These are phyloP conservation scores for Flaveria linearis DNA, from an alignment of 129 eudicot genomes.

Conservation along the genomic window DNA sequence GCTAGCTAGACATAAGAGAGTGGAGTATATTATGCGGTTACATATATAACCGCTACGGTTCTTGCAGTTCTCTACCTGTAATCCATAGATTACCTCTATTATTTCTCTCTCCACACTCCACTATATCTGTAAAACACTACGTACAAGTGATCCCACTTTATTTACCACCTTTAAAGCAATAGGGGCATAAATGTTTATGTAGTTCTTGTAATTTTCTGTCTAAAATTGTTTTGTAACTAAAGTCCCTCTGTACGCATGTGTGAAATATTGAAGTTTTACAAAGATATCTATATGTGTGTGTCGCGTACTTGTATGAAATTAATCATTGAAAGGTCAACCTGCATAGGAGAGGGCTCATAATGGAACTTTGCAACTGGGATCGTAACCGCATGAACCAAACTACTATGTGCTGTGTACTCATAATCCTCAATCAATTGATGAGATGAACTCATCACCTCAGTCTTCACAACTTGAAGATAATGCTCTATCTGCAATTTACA, in stretches of 20 bases:
- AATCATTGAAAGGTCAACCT: conserved; percentile 39
- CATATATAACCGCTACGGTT: not conserved
- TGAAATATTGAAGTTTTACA: not conserved
- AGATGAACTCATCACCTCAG: conserved; percentile 64
- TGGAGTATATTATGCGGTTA: not conserved
- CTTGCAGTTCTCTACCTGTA: not conserved
- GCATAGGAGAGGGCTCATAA: conserved; percentile 77
- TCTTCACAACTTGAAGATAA: conserved; percentile 77
- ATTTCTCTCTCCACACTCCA: no score
- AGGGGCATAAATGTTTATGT: not conserved
- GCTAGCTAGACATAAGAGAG: not conserved
- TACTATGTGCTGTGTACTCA: conserved; percentile 86
- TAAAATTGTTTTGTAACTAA: not conserved
- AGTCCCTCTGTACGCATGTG: not conserved
- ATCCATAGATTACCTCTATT: no score
- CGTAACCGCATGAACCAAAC: conserved; percentile 57
- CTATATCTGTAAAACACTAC: no score
- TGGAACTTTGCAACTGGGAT: conserved; percentile 79
- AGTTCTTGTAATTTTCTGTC: not conserved
- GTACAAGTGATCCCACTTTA: no score
- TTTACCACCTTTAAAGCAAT: not conserved
- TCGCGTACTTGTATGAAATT: not conserved
- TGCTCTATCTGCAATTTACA: conserved; percentile 69
- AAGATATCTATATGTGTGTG: not conserved
- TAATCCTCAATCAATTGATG: conserved; percentile 66